Evolutionary conservation across 208 protist genomes (phyloP).

Genomic region (Trypanosoma brucei): DNA sequence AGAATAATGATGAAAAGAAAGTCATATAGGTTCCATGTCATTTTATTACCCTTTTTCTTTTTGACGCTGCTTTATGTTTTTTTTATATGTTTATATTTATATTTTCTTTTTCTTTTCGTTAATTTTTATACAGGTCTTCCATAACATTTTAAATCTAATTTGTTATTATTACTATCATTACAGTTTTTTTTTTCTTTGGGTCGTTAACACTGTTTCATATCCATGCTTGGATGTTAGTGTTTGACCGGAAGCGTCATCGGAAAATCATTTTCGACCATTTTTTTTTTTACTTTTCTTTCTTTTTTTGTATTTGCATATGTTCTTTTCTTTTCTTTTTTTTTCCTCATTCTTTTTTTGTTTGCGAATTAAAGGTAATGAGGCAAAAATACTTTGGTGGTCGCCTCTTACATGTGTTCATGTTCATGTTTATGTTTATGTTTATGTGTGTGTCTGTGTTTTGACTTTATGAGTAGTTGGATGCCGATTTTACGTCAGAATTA

Average conservation of each 20-base stretch:
- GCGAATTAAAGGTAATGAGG: neutral
- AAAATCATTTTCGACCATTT: neutral
- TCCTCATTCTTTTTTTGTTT: conserved; percentile 4
- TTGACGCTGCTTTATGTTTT: neutral
- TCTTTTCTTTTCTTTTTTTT: neutral
- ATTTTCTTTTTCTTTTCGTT: neutral
- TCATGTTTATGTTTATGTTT: no score
- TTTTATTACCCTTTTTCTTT: no score
- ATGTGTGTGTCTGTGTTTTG: no score
- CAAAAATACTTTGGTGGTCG: neutral
- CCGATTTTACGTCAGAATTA: no score
- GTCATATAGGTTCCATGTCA: no score
- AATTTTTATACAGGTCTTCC: neutral
- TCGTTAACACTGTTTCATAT: conserved; percentile 3
- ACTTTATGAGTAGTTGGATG: no score
- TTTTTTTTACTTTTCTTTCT: neutral
- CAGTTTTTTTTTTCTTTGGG: neutral
- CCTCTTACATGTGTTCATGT: no score
- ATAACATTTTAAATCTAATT: conserved; percentile 8
- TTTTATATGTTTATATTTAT: conserved; percentile 2
- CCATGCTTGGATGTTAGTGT: no score
- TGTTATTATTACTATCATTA: neutral
- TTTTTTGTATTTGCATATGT: neutral
- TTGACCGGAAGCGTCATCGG: neutral
- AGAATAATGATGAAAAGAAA: no score